phyloP scores from a whole-genome alignment of 805 yeast species.

The Brettanomyces anomalus region DNA sequence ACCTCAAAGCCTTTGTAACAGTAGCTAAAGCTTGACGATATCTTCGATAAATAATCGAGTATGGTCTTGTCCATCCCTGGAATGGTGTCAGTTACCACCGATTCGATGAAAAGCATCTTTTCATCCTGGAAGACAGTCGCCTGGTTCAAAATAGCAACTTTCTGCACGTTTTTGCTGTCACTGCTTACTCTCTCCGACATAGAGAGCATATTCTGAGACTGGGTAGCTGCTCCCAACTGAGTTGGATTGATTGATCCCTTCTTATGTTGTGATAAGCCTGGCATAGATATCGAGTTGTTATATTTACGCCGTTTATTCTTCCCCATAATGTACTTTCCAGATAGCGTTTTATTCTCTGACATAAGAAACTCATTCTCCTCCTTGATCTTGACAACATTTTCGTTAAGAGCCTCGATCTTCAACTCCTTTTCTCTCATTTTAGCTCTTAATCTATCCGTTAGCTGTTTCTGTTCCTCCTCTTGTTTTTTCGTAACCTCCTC shows the following conservation, averaged over 20 bases:
- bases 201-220: constrained; percentile 1
- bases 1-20: constrained; percentile 20
- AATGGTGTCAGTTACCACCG: constrained; percentile 25
- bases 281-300: background rate
- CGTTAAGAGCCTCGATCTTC: constrained; percentile 18
- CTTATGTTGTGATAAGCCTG: background rate
- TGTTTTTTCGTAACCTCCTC: constrained; percentile 32
- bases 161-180: background rate
- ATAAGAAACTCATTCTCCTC: constrained; percentile 48
- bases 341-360: constrained; percentile 34
- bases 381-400: constrained; percentile 34
- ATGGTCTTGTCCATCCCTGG: constrained; percentile 27
- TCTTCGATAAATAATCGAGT: constrained; percentile 26
- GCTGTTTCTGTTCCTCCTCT: constrained; percentile 28
- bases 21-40: constrained; percentile 23
- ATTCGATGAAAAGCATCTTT: constrained; percentile 31
- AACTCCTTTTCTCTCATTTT: constrained; percentile 15
- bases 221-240: background rate
- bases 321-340: constrained; percentile 15
- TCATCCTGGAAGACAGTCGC: constrained; percentile 27
- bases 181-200: background rate
- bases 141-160: constrained; percentile 22
- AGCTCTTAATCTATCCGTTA: constrained; percentile 23
- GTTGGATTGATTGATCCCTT: background rate
- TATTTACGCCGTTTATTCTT: constrained; percentile 17